Evolutionary conservation across 2,329 filamentous ascomycete species (phyloP).

Genomic region (Fusarium oxysporum): DNA sequence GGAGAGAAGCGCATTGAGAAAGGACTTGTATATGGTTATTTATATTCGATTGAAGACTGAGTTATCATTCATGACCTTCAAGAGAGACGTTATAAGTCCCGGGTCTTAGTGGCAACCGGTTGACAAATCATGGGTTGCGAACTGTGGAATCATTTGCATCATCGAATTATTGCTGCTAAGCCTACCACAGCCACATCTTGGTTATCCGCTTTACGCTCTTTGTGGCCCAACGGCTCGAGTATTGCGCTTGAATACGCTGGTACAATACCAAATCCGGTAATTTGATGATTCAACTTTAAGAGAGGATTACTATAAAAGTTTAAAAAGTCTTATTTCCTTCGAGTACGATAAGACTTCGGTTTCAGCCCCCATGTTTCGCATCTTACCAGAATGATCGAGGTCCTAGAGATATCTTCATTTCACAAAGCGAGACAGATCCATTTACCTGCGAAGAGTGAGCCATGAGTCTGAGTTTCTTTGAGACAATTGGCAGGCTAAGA

Average conservation of each 20-base stretch:
- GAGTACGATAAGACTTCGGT: not conserved
- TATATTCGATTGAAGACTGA: constrained; percentile 19
- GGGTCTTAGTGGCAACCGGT: constrained; percentile 18
- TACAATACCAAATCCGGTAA: constrained; percentile 3
- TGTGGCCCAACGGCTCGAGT: not conserved
- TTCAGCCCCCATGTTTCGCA: not conserved
- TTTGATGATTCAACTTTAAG: constrained; percentile 3
- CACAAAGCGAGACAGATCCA: not conserved
- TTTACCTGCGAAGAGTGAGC: not conserved
- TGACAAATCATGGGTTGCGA: constrained; percentile 40
- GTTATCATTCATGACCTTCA: not conserved
- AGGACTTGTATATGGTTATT: constrained; percentile 8
- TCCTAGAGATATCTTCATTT: not conserved
- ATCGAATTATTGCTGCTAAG: constrained; percentile 33
- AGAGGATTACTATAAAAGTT: not conserved
- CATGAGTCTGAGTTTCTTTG: not conserved
- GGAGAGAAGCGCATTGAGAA: constrained; percentile 62
- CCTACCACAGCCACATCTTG: constrained; percentile 30
- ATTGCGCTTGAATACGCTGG: constrained; percentile 11
- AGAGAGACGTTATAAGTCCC: constrained; percentile 16
- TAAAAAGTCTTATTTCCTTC: not conserved
- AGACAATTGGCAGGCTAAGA: not conserved
- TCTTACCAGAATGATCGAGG: not conserved
- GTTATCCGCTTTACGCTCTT: constrained; percentile 8
- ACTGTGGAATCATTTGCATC: constrained; percentile 46